Percentiles rank a stretch among this genome's conserved stretches.
Conservation (phyloP, 257 asterid species). For the Penstemon davidsonii region DNA sequence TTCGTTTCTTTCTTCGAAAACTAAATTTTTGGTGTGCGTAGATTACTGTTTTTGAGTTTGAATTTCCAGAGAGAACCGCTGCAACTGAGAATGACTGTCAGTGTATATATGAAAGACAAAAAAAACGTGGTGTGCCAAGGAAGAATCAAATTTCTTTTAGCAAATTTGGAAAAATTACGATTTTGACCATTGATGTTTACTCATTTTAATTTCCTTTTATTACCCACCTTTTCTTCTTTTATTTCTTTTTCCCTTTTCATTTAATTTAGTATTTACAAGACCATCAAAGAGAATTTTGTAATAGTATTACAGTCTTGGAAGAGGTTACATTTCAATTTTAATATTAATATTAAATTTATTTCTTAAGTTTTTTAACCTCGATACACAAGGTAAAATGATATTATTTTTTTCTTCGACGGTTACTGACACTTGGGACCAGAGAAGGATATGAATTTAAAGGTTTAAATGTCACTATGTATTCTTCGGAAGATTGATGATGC, state of each 20-base stretch:
- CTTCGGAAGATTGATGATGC: too few species aligned
- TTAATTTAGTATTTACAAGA: too few species aligned
- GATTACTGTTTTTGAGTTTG: background rate
- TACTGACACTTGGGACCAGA: too few species aligned
- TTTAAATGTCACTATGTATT: too few species aligned
- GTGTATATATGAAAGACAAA: conserved; percentile 15
- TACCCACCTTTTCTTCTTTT: background rate
- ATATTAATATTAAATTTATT: background rate
- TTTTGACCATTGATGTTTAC: background rate
- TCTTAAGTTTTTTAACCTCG: background rate
- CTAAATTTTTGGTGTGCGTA: background rate
- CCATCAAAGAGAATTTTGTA: background rate
- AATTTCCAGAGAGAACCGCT: conserved; percentile 15
- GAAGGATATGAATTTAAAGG: too few species aligned
- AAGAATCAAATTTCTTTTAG: conserved; percentile 24
- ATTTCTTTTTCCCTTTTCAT: background rate
- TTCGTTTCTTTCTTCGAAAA: background rate
- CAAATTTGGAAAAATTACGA: background rate
- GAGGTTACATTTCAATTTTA: too few species aligned
- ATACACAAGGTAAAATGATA: too few species aligned
- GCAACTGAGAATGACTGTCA: conserved; percentile 10
- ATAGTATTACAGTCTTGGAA: too few species aligned
- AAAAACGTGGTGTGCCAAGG: conserved; percentile 35
- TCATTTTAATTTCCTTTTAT: background rate
- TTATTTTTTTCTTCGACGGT: too few species aligned